Base-by-base conservation (phyloP, 352 stramenopile genomes). In the Phytophthora pinifolia region DNA sequence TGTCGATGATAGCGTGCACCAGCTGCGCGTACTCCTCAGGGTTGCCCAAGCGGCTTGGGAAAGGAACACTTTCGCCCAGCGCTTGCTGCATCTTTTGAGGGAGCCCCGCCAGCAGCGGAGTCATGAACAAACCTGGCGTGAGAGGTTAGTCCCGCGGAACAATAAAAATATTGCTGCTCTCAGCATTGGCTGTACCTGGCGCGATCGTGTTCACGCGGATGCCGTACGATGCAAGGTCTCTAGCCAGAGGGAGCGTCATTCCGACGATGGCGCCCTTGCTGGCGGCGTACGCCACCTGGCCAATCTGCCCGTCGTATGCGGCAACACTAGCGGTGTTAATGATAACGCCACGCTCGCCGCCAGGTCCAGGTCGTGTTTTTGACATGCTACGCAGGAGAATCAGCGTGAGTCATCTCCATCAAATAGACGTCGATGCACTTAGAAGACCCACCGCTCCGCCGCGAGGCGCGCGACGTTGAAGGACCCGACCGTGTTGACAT, bases 281-380 rank as follows among this genome's bases (percentile, higher is more conserved):
- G 9, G 97, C 89, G 38, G 96, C 85, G 70, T 99, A 99, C 8
- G 97, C 97, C 18, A 86, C 92, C 79, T 99, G 97, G 3, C 96
- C 97, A 43, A 97, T 90, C 76, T 99, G 94, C 32, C 97, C 97
- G 17, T 99, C 97, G 67, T 97, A 99, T 1, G 96, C 97, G 41
- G 97, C 97, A 46, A 99, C 97, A 63, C 88, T 98, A 10, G 97
- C 96, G 9, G 97, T 99, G 76, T 99, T 99, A 60, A 99, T 97
- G 55, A 99, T 99, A 43, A 98, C 88, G 14, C 97, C 97, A 22
- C 95, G 81, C 47, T 98, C 79, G 8, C 92, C 93, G 54, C 94
- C 83, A 57, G 73, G 49, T 44, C 85, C 68, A 6, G 75, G 67
- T 46, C 65, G 52, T 12, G 62, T 83, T 55, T 95, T 94, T 34